Base-by-base conservation (phyloP, 2,329 filamentous ascomycete genomes). In the Gliomastix tumulicola region DNA sequence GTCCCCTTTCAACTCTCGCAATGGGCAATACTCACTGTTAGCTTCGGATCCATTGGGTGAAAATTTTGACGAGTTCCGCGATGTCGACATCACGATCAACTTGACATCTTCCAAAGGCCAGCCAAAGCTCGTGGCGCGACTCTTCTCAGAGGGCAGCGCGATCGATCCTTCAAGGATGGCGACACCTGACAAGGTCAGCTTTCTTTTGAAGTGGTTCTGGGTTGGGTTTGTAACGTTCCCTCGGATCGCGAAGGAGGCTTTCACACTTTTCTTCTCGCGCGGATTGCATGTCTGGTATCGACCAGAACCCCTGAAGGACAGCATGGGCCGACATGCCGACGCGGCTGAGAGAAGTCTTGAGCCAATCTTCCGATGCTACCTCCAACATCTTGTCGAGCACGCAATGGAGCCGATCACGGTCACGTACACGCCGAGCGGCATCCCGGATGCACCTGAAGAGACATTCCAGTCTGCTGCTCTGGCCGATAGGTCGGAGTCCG, bases 1-100 rank as follows among this genome's bases (percentile, higher is more conserved):
- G 15, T 88, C 82, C 2, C 80, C 81, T 0, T 88, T 88, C 65
- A 88, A 84, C 51, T 75, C 71, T 6, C 65, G 71, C 21, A 69
- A 71, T 36, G 74, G 74, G 4, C 59, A 58, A 0, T 81, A 78
- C 48, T 72, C 66, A 2, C 48, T 79, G 12, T 47, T 59, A 10
- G 65, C 70, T 2, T 56, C 54, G 40, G 71, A 81, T 30, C 57
- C 56, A 10, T 55, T 77, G 10, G 53, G 47, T 5, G 54, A 58
- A 3, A 42, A 44, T 6, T 58, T 65, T 52, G 48, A 62, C 19
- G 58, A 54, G 9, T 54, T 55, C 34, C 54, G 59, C 16, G 53
- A 54, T 4, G 62, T 86, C 23, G 66, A 81, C 44, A 74, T 70
- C 41, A 79, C 73, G 1, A 75, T 86, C 44, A 76, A 69, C 2